Percentiles rank a stretch among this genome's conserved stretches.
These are phyloP conservation scores for Plenodomus tracheiphilus DNA, from an alignment of 2,329 filamentous ascomycete genomes.

Conservation along the genomic window DNA sequence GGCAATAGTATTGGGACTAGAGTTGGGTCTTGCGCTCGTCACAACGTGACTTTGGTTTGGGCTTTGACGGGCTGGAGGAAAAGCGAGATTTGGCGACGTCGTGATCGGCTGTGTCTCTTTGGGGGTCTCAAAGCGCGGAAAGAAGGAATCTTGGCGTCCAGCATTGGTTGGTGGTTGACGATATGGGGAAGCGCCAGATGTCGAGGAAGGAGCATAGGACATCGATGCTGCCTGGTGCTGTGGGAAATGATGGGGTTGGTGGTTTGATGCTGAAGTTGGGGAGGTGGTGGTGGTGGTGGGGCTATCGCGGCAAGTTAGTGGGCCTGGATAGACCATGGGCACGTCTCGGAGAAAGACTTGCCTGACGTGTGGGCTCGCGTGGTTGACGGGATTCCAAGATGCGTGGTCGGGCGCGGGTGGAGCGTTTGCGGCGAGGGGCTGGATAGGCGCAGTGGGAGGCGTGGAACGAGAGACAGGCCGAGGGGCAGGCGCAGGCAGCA, in stretches of 20 bases:
- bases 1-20: constrained; percentile 1
- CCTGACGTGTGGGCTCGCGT: constrained; percentile 20
- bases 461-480: constrained; percentile 10
- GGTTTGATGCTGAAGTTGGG: constrained; percentile 9
- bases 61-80: constrained; percentile 16
- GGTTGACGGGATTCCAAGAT: constrained; percentile 17
- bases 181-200: constrained; percentile 9
- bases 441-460: constrained; percentile 4
- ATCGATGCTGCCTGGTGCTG: constrained; percentile 7
- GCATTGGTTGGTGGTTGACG: constrained; percentile 11
- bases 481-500: constrained; percentile 6
- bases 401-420: constrained; percentile 1
- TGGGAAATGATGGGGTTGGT: constrained; percentile 7
- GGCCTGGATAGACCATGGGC: constrained; percentile 1
- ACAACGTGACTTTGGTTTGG: constrained; percentile 4
- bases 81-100: constrained; percentile 11
- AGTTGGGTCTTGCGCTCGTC: constrained; percentile 4
- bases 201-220: constrained; percentile 8
- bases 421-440: constrained; percentile 5
- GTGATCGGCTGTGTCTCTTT: constrained; percentile 16
- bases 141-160: constrained; percentile 27
- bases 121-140: constrained; percentile 18
- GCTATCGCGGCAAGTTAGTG: constrained; percentile 13
- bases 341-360: constrained; percentile 5
- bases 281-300: constrained; percentile 12